phyloP scores from a whole-genome alignment of 2,329 filamentous ascomycete species.

The Exophiala lecanii-corni region DNA sequence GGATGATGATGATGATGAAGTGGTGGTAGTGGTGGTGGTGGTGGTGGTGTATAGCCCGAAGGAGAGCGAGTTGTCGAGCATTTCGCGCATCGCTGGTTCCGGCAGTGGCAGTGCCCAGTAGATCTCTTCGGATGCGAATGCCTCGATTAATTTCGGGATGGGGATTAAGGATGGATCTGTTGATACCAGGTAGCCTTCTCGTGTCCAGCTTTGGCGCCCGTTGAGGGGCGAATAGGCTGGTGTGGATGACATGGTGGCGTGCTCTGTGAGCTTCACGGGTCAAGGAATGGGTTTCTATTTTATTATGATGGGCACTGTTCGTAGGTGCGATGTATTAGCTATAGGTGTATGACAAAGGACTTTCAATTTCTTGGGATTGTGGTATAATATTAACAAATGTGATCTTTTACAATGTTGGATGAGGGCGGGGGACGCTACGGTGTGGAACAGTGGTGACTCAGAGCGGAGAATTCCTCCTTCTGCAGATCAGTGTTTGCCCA shows the following conservation, averaged over 20 bases:
- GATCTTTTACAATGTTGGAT: too few species aligned
- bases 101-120: slow-evolving; percentile 58
- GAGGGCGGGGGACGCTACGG: too few species aligned
- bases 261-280: too few species aligned
- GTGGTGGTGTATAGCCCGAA: slow-evolving; percentile 50
- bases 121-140: slow-evolving; percentile 53
- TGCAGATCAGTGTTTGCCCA: too few species aligned
- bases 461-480: too few species aligned
- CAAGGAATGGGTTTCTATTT: too few species aligned
- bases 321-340: too few species aligned
- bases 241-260: not conserved
- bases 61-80: slow-evolving; percentile 56
- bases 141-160: slow-evolving; percentile 50
- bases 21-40: slow-evolving; percentile 5
- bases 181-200: slow-evolving; percentile 55
- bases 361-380: too few species aligned
- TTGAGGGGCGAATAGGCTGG: not conserved
- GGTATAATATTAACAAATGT: too few species aligned
- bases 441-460: too few species aligned
- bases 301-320: too few species aligned
- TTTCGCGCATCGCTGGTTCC: slow-evolving; percentile 45
- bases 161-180: slow-evolving; percentile 56
- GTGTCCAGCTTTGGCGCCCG: slow-evolving; percentile 40
- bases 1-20: not conserved
- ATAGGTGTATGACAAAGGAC: too few species aligned